Evolutionary conservation across 1,139 yeast genomes (phyloP), one percentile per base, ranked within the genome.

Genomic region (Wickerhamomyces sp.): DNA sequence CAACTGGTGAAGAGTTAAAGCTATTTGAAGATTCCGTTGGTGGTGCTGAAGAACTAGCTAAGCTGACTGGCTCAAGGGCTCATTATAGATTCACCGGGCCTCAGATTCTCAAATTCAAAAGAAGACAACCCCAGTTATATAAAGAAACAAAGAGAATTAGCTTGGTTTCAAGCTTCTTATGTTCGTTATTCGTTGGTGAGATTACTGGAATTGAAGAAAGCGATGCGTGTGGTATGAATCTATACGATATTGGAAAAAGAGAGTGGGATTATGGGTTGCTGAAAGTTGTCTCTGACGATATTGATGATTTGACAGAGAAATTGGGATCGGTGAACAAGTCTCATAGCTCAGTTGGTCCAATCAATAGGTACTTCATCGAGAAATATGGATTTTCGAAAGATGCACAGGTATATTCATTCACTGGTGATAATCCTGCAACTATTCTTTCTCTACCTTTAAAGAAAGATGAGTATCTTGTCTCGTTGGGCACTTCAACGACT

Each of bases 361-460:
- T 88, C 30, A 68, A 84, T 1, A 28, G 57, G 0, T 89, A 87
- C 60, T 86, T 82, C 55, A 72, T 70, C 13, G 46, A 67, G 10
- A 81, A 74, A 52, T 89, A 81, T 58, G 90, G 89, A 0, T 76
- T 86, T 45, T 57, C 60, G 26, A 43, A 63, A 3, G 58, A 70
- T 14, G 80, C 95, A 52, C 63, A 65, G 32, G 68, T 86, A 14
- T 80, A 75, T 51, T 68, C 85, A 7, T 84, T 88, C 52, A 89
- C 97, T 0, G 97, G 97, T 22, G 97, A 89, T 60, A 89, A 89
- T 58, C 72, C 90, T 42, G 96, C 96, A 1, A 89, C 97, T 0
- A 82, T 89, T 35, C 71, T 90, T 51, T 81, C 96, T 0, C 66
- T 89, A 36, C 96, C 96, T 1, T 68, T 89, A 47, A 69, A 72